These are phyloP conservation scores for Kodamaea alishanica DNA, from an alignment of 1,139 yeast species.

Conservation along the genomic window DNA sequence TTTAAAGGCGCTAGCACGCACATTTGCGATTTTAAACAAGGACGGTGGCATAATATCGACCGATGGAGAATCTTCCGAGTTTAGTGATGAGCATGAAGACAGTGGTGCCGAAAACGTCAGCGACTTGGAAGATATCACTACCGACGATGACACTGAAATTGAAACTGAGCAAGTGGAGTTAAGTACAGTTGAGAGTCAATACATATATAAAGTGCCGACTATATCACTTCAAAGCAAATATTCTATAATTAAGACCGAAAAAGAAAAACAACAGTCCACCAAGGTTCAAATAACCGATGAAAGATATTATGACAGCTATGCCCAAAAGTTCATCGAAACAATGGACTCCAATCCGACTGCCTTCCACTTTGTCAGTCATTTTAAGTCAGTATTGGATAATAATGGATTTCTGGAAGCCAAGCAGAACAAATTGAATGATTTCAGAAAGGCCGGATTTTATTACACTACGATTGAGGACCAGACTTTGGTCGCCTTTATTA, in stretches of 20 bases:
- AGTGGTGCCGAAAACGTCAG: slow-evolving; percentile 6
- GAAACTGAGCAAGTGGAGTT: slow-evolving; percentile 2
- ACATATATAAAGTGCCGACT: slow-evolving; percentile 11
- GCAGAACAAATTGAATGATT: background rate
- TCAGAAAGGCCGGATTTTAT: slow-evolving; percentile 18
- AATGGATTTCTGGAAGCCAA: slow-evolving; percentile 25
- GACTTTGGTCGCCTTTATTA: slow-evolving; percentile 37
- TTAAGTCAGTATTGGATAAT: slow-evolving; percentile 22
- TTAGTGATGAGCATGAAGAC: slow-evolving; percentile 4
- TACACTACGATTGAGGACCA: slow-evolving; percentile 36
- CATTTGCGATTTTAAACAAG: slow-evolving; percentile 9
- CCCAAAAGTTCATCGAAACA: slow-evolving; percentile 34
- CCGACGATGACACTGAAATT: background rate
- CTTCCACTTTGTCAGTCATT: slow-evolving; percentile 34
- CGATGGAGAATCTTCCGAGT: slow-evolving; percentile 12
- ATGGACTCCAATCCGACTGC: slow-evolving; percentile 43
- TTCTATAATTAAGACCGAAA: too few relatives aligned
- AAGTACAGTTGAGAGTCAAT: slow-evolving; percentile 5
- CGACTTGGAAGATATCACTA: slow-evolving; percentile 4
- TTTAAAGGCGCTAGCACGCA: slow-evolving; percentile 6
- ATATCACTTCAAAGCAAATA: background rate
- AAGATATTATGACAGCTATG: slow-evolving; percentile 17
- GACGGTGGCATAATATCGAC: slow-evolving; percentile 13
- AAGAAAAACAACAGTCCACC: background rate
- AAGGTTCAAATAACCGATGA: slow-evolving; percentile 1